phyloP scores from a whole-genome alignment of 352 stramenopile genomes.

The Pythium inflatum region DNA sequence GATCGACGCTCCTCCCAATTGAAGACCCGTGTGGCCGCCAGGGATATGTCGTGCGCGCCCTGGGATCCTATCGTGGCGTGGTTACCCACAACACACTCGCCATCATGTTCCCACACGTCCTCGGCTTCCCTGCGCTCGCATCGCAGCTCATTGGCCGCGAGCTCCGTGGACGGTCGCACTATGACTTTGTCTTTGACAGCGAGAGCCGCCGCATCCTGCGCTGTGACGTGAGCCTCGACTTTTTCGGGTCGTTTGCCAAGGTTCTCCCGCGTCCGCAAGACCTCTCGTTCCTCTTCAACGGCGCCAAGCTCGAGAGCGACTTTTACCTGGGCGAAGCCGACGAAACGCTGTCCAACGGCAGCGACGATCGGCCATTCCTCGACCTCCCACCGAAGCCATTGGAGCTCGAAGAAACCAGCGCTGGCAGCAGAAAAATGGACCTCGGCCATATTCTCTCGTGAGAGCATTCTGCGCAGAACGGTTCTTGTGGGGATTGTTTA shows the following conservation, averaged over 20 bases:
- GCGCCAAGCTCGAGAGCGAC: conserved; percentile 24
- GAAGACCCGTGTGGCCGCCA: conserved; percentile 13
- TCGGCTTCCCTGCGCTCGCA: not conserved
- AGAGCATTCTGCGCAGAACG: too few species aligned
- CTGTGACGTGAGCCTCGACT: conserved; percentile 23
- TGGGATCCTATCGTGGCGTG: not conserved
- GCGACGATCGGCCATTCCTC: not conserved
- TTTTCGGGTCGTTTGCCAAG: conserved; percentile 21
- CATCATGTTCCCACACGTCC: conserved; percentile 30
- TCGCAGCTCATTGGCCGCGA: conserved; percentile 5
- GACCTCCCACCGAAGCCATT: not conserved
- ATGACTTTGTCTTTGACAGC: conserved; percentile 29
- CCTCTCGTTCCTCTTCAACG: conserved; percentile 19
- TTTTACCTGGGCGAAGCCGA: conserved; percentile 24
- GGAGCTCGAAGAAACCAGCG: too few species aligned
- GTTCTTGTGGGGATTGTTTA: too few species aligned
- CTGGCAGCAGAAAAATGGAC: conserved; percentile 24
- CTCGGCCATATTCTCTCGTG: conserved; percentile 23
- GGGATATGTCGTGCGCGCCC: conserved; percentile 12
- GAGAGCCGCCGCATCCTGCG: conserved; percentile 9
- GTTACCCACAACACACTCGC: conserved; percentile 18
- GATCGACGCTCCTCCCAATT: conserved; percentile 14
- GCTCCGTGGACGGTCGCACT: conserved; percentile 14
- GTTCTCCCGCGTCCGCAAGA: conserved; percentile 15
- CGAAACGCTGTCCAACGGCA: not conserved